Base-by-base conservation (phyloP, 2,329 filamentous ascomycete species). In the Epichloe festucae region DNA sequence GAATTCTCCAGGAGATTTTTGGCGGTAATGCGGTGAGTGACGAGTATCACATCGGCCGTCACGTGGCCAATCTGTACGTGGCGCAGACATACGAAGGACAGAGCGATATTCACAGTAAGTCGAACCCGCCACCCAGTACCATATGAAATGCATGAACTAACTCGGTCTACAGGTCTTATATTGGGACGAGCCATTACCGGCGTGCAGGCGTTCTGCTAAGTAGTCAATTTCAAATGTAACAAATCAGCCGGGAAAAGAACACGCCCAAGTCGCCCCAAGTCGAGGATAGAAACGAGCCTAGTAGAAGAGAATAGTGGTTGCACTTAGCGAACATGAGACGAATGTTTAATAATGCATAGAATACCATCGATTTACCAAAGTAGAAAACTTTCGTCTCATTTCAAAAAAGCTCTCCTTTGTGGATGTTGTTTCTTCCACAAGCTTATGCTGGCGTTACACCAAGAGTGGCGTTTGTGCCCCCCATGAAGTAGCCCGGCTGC, bases 61-160 rank as follows among this genome's bases (percentile, higher is more conserved):
- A 97, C 72, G 93, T 96, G 53, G 85, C 91, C 52, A 98, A 98
- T 67, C 69, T 98, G 57, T 98, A 94, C 68, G 93, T 98, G 50
- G 94, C 91, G 51, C 91, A 97, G 72, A 97, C 91, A 2, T 98
- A 98, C 61, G 93, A 98, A 71, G 93, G 93, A 21, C 93, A 97
- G 71, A 96, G 90, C 64, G 93, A 97, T 70, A 97, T 97, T 65
- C 93, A 97, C 68, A 81, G 89, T 91, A 72, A 78, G 86, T 79
- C 35, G 53, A 3, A 36, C 19, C 50, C 38, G 39, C 34, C 21
- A 31, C 17, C 23, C 34, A n/a, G 17, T 23, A 6, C 12, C 23
- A 19, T 41, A 44, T 45, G 27, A 11, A 40, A 39, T 34, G 17
- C 21, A 23, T 2, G 7, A n/a, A 51, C 41, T 52, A 49, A 44